These are phyloP conservation scores for Schwanniomyces polymorphus DNA, from an alignment of 805 yeast genomes.

Conservation along the genomic window DNA sequence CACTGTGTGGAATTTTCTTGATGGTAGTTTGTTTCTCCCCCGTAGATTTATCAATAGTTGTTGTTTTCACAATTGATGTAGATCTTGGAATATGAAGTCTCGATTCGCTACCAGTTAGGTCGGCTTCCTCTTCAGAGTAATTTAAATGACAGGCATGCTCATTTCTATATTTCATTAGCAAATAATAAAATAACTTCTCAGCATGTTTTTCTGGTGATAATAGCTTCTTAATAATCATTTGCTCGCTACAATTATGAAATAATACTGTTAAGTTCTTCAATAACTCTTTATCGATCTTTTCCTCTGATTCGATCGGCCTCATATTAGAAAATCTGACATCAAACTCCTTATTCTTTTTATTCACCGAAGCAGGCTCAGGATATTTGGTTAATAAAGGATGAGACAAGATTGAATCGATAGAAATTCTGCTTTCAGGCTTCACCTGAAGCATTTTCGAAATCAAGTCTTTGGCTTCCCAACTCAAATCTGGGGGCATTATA, in stretches of 20 bases:
- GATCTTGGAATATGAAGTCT: conserved; percentile 39
- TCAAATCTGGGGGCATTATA: conserved; percentile 67
- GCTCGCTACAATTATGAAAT: conserved; percentile 74
- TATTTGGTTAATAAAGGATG: conserved; percentile 70
- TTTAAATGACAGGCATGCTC: conserved; percentile 47
- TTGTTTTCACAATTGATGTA: conserved; percentile 41
- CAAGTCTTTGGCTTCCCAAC: conserved; percentile 66
- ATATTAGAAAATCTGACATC: conserved; percentile 21
- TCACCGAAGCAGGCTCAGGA: conserved; percentile 41
- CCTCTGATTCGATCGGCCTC: conserved; percentile 33
- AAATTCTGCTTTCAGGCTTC: conserved; percentile 69
- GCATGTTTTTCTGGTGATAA: conserved; percentile 59
- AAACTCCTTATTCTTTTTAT: conserved; percentile 9
- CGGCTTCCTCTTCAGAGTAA: conserved; percentile 23
- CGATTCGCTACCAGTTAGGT: conserved; percentile 20
- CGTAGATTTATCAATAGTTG: conserved; percentile 26
- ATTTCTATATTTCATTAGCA: conserved; percentile 69
- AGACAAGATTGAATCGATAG: conserved; percentile 61
- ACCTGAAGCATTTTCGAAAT: conserved; percentile 65
- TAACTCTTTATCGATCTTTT: conserved; percentile 71
- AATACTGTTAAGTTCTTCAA: conserved; percentile 72
- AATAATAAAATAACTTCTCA: conserved; percentile 79
- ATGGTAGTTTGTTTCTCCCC: conserved; percentile 23
- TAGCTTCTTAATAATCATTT: conserved; percentile 52
- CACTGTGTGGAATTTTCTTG: conserved; percentile 16